Evolutionary conservation across 2,329 filamentous ascomycete genomes (phyloP), one percentile per base, ranked within the genome.

Genomic region (Periconia sp.): DNA sequence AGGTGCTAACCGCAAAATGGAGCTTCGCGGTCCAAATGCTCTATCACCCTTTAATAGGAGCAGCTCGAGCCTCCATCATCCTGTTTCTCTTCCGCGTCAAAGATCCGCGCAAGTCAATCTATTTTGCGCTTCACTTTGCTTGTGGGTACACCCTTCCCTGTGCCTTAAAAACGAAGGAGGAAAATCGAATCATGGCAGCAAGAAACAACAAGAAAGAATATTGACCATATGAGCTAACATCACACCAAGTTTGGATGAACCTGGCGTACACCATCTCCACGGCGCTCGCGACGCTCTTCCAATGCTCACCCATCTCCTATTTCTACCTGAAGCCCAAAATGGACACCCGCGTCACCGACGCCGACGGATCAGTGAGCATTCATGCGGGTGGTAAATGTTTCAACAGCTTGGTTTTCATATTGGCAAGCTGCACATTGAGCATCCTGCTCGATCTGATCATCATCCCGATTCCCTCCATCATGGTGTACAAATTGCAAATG

Each of bases 401-500:
- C 51, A 58, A 74, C 27, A 60, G 64, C 14, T 61, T 69, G 5
- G 62, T 58, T 1, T 74, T 75, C 53, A 65, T 71, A 17, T 58
- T 75, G 11, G 55, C 63, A 1, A 71, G 66, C 20, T 72, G 70
- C 50, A 63, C 59, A 9, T 49, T 74, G 2, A 69, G 67, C 46
- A 72, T 75, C 47, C 63, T 75, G 37, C 73, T 74, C 52, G 70
- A 74, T 46, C 65, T 79, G 19, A 62, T 78, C 18, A 68, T 72
- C 37, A 70, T 79, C 10, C 65, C 70, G 2, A 73, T 75, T 27
- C 77, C 77, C 2, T 69, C 76, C 33, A 69, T 75, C 6, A 73
- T 76, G 60, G 70, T 79, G 1, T 79, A 76, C 76, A 69, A 71
- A 13, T 62, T 79, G 17, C 71, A 76, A 48, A 75, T 79, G 72